Evolutionary conservation across 139 green algal species (phyloP).

Genomic region (Choricystis sp.): DNA sequence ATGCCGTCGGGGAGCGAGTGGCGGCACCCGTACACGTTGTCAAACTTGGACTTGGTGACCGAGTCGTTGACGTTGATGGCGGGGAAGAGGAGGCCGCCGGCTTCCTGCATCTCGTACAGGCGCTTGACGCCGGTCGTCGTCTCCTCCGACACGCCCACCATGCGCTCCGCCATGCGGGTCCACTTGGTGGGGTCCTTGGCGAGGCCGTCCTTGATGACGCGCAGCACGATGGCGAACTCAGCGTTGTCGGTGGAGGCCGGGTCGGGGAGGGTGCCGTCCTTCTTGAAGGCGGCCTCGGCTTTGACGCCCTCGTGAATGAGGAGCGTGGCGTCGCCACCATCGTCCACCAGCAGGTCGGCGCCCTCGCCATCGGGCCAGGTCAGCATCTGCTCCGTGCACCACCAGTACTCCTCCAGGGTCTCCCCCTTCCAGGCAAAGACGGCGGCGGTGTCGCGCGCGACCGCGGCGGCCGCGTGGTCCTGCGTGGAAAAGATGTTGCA

Average conservation of each 20-base stretch:
- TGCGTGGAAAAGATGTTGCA: constrained; percentile 99
- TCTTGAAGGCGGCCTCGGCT: constrained; percentile 79
- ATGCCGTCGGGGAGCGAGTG: constrained; percentile 99
- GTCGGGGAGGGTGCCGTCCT: constrained; percentile 83
- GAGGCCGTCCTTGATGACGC: constrained; percentile 74
- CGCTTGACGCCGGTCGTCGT: constrained; percentile 99
- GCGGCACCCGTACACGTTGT: constrained; percentile 99
- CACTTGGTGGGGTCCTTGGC: constrained; percentile 42
- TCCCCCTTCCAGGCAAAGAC: constrained; percentile 99
- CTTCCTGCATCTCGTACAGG: constrained; percentile 94
- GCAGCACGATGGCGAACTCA: constrained; percentile 98
- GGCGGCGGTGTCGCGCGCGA: constrained; percentile 84
- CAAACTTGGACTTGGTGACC: constrained; percentile 99
- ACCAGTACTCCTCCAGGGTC: constrained; percentile 99
- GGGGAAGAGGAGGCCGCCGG: constrained; percentile 85
- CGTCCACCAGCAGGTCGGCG: constrained; percentile 93
- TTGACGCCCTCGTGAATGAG: constrained; percentile 98
- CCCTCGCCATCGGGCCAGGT: constrained; percentile 71
- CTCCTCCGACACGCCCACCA: constrained; percentile 95
- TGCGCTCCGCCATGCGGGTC: constrained; percentile 63
- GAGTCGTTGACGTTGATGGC: constrained; percentile 99
- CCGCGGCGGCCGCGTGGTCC: constrained; percentile 94
- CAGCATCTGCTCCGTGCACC: constrained; percentile 93
- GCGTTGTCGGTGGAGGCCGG: constrained; percentile 87
- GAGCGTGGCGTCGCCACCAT: constrained; percentile 95